Percentiles rank a stretch among this genome's conserved stretches.
phyloP scores from a whole-genome alignment of 2,329 filamentous ascomycete genomes.

The Aspergillus phoenicis region DNA sequence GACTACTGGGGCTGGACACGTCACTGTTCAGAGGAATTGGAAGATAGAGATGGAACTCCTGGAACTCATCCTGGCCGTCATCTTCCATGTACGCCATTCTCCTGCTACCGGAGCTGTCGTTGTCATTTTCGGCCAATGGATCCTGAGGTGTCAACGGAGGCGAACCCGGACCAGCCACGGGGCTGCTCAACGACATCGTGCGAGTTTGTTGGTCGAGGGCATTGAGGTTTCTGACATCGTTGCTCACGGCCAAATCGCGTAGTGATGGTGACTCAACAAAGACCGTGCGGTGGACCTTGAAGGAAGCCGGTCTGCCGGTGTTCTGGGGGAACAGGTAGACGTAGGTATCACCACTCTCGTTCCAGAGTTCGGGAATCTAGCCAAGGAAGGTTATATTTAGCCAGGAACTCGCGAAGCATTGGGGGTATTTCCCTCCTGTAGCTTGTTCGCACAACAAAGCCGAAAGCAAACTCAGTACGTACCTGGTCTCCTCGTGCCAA shows the following conservation, averaged over 20 bases:
- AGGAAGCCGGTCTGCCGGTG: constrained; percentile 60
- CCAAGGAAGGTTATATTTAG: background rate
- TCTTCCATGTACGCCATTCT: constrained; percentile 50
- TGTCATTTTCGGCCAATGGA: constrained; percentile 38
- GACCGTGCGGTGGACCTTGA: constrained; percentile 62
- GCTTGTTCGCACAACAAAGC: background rate
- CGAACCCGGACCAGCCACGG: constrained; percentile 27
- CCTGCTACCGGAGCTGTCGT: constrained; percentile 51
- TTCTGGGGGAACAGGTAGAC: constrained; percentile 64
- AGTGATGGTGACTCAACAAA: constrained; percentile 60
- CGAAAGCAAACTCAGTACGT: constrained; percentile 24
- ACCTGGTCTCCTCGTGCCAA: constrained; percentile 57
- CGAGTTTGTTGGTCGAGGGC: constrained; percentile 37
- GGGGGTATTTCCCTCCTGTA: too few relatives aligned
- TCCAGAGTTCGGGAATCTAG: constrained; percentile 63
- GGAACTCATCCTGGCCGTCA: constrained; percentile 46
- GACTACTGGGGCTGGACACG: constrained; percentile 37
- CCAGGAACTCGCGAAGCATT: background rate
- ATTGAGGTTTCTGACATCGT: constrained; percentile 43
- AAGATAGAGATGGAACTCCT: constrained; percentile 58
- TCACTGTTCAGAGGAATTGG: constrained; percentile 60
- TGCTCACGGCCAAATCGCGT: constrained; percentile 58
- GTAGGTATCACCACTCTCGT: constrained; percentile 63
- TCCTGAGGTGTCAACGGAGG: constrained; percentile 37
- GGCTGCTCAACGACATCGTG: constrained; percentile 35